Conservation (phyloP, 176 grass and related monocot species). For the Stipa capillata region DNA sequence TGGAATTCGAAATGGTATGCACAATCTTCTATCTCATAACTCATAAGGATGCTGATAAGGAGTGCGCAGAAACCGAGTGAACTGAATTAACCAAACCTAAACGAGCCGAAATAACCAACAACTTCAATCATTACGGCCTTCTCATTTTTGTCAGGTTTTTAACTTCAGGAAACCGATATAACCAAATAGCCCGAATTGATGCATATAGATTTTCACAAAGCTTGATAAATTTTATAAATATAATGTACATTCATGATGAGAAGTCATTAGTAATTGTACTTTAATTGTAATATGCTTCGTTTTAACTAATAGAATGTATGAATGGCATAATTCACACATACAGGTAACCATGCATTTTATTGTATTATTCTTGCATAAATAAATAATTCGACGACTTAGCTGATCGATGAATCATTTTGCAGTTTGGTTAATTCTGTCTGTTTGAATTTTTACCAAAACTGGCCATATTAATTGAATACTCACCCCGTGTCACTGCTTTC, state of each 20-base stretch:
- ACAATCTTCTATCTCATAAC: constrained; percentile 2
- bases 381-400: neutral
- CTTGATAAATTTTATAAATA: neutral
- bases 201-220: neutral
- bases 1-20: constrained; percentile 81
- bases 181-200: neutral
- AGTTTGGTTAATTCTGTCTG: neutral
- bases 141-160: neutral
- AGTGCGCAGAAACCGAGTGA: neutral
- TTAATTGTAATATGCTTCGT: neutral
- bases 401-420: neutral
- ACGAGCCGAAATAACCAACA: neutral
- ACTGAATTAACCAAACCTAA: neutral
- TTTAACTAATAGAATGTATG: neutral
- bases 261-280: neutral
- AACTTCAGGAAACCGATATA: neutral
- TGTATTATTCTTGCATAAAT: neutral
- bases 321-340: neutral
- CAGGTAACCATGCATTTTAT: neutral
- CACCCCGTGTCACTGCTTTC: neutral
- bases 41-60: constrained; percentile 6
- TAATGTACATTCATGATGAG: neutral
- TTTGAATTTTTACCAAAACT: neutral
- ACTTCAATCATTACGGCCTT: neutral
- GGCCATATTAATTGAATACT: neutral